phyloP scores from a whole-genome alignment of 2,329 filamentous ascomycete genomes.

The Shiraia sp. region DNA sequence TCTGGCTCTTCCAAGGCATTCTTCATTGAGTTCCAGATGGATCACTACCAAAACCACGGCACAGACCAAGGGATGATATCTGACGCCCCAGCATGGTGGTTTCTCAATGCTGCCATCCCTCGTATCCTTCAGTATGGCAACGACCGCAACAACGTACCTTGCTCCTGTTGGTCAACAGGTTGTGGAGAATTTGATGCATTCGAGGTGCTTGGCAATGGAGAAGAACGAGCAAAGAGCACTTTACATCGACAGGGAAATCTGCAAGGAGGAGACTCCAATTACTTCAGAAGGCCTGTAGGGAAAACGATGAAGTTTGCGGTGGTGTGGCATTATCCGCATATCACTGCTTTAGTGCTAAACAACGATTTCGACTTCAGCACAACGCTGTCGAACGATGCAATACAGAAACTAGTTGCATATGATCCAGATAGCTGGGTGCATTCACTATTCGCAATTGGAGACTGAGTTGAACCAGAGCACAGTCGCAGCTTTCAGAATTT shows the following conservation, averaged over 20 bases:
- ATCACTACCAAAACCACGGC: conserved; percentile 40
- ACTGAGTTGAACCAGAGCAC: conserved; percentile 14
- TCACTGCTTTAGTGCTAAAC: conserved; percentile 42
- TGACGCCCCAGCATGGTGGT: conserved; percentile 77
- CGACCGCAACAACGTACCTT: conserved; percentile 49
- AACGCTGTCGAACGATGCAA: conserved; percentile 37
- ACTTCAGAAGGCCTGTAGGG: conserved; percentile 67
- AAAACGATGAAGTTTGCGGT: conserved; percentile 64
- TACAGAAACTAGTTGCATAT: conserved; percentile 43
- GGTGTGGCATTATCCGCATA: conserved; percentile 37
- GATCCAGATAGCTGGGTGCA: conserved; percentile 40
- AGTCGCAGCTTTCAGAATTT: neutral
- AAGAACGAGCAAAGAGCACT: conserved; percentile 70
- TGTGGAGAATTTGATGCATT: conserved; percentile 79
- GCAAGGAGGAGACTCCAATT: conserved; percentile 70
- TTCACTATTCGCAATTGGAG: conserved; percentile 45
- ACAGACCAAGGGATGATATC: conserved; percentile 48
- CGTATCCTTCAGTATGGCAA: conserved; percentile 70
- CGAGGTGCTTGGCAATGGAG: conserved; percentile 69
- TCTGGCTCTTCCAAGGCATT: conserved; percentile 71
- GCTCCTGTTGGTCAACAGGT: conserved; percentile 71
- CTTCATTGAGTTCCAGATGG: conserved; percentile 74
- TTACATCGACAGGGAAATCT: conserved; percentile 62
- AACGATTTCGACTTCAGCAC: conserved; percentile 44
- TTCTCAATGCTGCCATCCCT: conserved; percentile 73